A percentile compares a stretch with the other conserved stretches of the same genome.
Conservation (phyloP, 805 yeast species). For the Schwanniomyces pseudopolymorphus region DNA sequence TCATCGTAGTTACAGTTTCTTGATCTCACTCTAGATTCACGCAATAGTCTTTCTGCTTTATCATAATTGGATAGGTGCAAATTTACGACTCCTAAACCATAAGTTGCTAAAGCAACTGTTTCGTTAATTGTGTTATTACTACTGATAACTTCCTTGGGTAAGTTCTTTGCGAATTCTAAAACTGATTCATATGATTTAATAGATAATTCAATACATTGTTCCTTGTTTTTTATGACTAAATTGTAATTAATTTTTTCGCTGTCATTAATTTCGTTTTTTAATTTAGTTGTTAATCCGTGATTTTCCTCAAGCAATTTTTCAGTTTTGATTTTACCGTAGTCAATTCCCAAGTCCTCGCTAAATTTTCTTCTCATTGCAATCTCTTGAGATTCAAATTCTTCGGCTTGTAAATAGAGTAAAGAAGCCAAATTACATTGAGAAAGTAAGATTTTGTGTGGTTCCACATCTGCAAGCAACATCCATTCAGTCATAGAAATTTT, state of each 20-base stretch:
- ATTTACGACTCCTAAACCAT: slow-evolving; percentile 79
- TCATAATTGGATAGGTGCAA: slow-evolving; percentile 57
- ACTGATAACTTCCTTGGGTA: slow-evolving; percentile 25
- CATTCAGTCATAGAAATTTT: slow-evolving; percentile 64
- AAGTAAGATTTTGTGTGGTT: slow-evolving; percentile 60
- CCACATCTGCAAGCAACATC: slow-evolving; percentile 72
- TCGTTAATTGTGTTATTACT: slow-evolving; percentile 45
- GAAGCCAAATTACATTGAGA: slow-evolving; percentile 73
- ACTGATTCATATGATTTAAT: slow-evolving; percentile 37
- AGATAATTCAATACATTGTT: slow-evolving; percentile 28
- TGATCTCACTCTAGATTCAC: slow-evolving; percentile 72
- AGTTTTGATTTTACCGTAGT: slow-evolving; percentile 14
- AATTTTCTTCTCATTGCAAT: slow-evolving; percentile 23
- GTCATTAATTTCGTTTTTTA: slow-evolving; percentile 17
- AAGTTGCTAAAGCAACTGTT: slow-evolving; percentile 76
- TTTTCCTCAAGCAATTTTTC: slow-evolving; percentile 7
- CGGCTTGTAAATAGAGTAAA: slow-evolving; percentile 65
- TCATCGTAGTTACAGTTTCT: slow-evolving; percentile 63
- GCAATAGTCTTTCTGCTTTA: slow-evolving; percentile 58
- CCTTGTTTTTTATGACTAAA: slow-evolving; percentile 15
- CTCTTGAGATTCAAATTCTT: slow-evolving; percentile 55
- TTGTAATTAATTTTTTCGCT: slow-evolving; percentile 28
- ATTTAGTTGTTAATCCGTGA: slow-evolving; percentile 3
- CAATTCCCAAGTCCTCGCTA: slow-evolving; percentile 24
- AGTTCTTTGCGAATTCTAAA: slow-evolving; percentile 27